Evolutionary conservation across 768 basidiomycete species (phyloP), one percentile per base, ranked within the genome.

Genomic region (Cubamyces sp.): DNA sequence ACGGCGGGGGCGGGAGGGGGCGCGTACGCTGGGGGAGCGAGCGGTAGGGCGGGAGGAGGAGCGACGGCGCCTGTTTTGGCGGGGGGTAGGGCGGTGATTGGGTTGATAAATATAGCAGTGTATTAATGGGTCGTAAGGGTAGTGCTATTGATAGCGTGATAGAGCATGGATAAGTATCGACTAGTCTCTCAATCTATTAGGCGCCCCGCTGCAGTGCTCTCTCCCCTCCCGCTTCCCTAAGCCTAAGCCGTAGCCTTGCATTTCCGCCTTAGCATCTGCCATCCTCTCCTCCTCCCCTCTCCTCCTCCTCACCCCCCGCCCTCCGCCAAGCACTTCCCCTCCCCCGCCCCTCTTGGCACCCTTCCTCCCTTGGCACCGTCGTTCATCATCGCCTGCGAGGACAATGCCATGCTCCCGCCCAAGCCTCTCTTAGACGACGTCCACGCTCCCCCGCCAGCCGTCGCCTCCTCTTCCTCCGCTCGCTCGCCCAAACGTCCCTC

Each of bases 21-120:
- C 70, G 19, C 69, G 49, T 68, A 69, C 52, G 52, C 68, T 81
- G 70, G 51, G 63, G 61, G 77, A 74, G 63, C 69, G 74, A 65
- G 87, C 79, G 23, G 74, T 73, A 37, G 68, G 70, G 57, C 79
- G 84, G 47, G 78, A 83, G 64, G 86, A 87, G 69, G 87, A 88
- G 58, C 79, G 87, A 68, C 75, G 77, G 71, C 78, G 82, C 53
- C 77, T 77, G 73, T 74, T 74, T 64, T 70, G 76, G 43, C 54
- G 78, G 54, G 42, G 55, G 21, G 21, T 57, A 51, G 66, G 56
- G n/a, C 60, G 63, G 42, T 60, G 61, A 62, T 66, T 58, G 50
- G 59, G 37, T 5, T 14, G 50, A 49, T 66, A 65, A 68, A 59
- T 61, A 61, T 68, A 69, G 69, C 19, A 19, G 7, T 49, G 52